Percentiles rank a stretch among this genome's conserved stretches.
Conservation (phyloP, 345 rosid species). For the Rhizophora mangle region DNA sequence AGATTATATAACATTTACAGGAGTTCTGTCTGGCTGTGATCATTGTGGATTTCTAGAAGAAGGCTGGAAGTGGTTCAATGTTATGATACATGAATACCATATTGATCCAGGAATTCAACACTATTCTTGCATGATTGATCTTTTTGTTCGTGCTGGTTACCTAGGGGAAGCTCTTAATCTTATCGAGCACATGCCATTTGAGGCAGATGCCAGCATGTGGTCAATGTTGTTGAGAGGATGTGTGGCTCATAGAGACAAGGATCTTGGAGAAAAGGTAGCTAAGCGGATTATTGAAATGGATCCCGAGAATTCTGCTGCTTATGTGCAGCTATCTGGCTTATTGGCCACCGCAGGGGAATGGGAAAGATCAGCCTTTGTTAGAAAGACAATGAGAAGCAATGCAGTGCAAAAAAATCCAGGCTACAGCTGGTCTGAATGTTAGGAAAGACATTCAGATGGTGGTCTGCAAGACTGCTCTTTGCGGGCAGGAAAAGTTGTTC, state of each 20-base stretch:
- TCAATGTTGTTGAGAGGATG: conserved; percentile 73
- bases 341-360: conserved; percentile 74
- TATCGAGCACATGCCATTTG: conserved; percentile 53
- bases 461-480: too few species aligned
- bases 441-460: not conserved
- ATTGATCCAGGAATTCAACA: conserved; percentile 68
- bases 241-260: conserved; percentile 58
- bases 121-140: conserved; percentile 78
- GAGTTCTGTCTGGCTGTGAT: conserved; percentile 67
- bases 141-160: conserved; percentile 73
- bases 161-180: conserved; percentile 59
- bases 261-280: conserved; percentile 67
- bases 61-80: conserved; percentile 55
- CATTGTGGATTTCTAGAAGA: conserved; percentile 82
- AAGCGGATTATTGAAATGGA: conserved; percentile 64
- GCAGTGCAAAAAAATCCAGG: conserved; percentile 53
- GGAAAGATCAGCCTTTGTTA: conserved; percentile 63
- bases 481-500: too few species aligned
- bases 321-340: conserved; percentile 61
- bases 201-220: conserved; percentile 71
- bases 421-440: conserved; percentile 48
- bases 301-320: conserved; percentile 74
- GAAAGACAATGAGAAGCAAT: conserved; percentile 46
- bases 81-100: too few species aligned
- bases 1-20: conserved; percentile 53